These are phyloP conservation scores for Polytrichum commune DNA, from an alignment of 225 moss, liverwort and hornwort genomes.

Conservation along the genomic window DNA sequence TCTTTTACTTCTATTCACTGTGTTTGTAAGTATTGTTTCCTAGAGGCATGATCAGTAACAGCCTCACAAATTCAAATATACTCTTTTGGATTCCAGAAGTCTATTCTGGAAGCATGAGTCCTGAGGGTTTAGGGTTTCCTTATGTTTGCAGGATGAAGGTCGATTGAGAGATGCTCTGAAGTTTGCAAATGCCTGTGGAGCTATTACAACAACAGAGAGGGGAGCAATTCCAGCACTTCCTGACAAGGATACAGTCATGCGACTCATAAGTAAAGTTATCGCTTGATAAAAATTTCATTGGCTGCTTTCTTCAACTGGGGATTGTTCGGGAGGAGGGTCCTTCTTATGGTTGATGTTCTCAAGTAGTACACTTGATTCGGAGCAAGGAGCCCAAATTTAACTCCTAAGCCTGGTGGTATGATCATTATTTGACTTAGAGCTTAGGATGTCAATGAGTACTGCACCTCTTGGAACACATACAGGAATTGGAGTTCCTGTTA, in stretches of 20 bases:
- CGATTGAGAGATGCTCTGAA: slow-evolving; percentile 44
- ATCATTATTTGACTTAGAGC: neutral
- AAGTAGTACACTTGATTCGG: neutral
- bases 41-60: no score
- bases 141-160: slow-evolving; percentile 37
- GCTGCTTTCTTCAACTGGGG: slow-evolving; percentile 6
- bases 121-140: no score
- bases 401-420: neutral
- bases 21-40: no score
- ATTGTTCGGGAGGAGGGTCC: slow-evolving; percentile 7
- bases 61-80: no score
- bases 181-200: slow-evolving; percentile 60
- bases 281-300: slow-evolving; percentile 14
- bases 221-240: slow-evolving; percentile 67
- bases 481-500: neutral
- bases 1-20: no score
- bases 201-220: slow-evolving; percentile 60
- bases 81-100: no score
- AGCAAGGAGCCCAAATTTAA: neutral
- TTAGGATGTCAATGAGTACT: neutral
- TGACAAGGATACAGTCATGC: slow-evolving; percentile 47
- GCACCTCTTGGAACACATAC: neutral
- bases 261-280: slow-evolving; percentile 50
- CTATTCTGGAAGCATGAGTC: no score
- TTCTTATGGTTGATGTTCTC: neutral